A percentile compares a stretch with the other conserved stretches of the same genome.
Conservation (phyloP, 768 basidiomycete species). For the Tricholoma sp. region DNA sequence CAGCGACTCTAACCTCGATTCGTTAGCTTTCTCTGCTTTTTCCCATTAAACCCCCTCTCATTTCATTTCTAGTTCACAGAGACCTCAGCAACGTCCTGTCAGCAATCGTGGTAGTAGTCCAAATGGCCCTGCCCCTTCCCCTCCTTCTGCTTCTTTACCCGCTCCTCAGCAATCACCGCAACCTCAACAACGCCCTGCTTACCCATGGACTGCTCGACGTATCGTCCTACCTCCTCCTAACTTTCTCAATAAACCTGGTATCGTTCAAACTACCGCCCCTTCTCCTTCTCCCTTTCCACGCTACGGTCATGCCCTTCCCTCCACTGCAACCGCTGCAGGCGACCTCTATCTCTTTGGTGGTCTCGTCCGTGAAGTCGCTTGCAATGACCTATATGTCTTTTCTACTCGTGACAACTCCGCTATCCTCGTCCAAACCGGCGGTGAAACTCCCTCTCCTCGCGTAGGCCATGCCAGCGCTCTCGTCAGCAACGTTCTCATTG, state of each 20-base stretch:
- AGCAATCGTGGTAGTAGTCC: slow-evolving; percentile 17
- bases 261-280: slow-evolving; percentile 56
- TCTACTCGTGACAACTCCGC: slow-evolving; percentile 75
- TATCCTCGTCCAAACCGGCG: slow-evolving; percentile 79
- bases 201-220: slow-evolving; percentile 80
- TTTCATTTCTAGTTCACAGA: neutral
- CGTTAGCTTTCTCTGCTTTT: slow-evolving; percentile 24
- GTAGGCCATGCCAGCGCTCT: slow-evolving; percentile 98
- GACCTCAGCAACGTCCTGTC: slow-evolving; percentile 10
- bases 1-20: slow-evolving; percentile 20
- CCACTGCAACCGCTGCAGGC: slow-evolving; percentile 69
- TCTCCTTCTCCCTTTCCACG: slow-evolving; percentile 93
- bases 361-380: slow-evolving; percentile 83
- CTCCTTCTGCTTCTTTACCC: slow-evolving; percentile 7
- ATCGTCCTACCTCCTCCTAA: slow-evolving; percentile 66
- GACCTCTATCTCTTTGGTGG: slow-evolving; percentile 97
- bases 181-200: slow-evolving; percentile 48
- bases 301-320: slow-evolving; percentile 91
- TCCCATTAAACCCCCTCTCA: neutral
- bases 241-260: slow-evolving; percentile 57
- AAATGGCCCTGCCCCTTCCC: slow-evolving; percentile 8
- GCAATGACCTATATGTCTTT: slow-evolving; percentile 93
- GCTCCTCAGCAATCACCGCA: slow-evolving; percentile 15
- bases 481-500: slow-evolving; percentile 91
- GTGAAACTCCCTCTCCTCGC: slow-evolving; percentile 82